Base-by-base conservation (phyloP, 768 basidiomycete genomes). In the Lactarius tabidus region DNA sequence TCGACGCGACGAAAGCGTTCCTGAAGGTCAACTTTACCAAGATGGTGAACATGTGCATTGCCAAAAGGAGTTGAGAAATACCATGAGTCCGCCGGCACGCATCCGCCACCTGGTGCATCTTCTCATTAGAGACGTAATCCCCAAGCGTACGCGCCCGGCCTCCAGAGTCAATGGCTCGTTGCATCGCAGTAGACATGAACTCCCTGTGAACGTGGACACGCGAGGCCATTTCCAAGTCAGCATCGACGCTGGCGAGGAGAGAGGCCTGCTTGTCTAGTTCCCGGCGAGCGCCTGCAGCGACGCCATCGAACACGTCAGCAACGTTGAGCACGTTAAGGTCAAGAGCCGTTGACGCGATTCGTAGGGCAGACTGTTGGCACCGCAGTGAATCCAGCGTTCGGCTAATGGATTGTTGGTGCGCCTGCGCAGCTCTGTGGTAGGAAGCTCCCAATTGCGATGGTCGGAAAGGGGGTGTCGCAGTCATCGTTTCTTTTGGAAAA, bases 71-170 rank as follows among this genome's bases (percentile, higher is more conserved):
- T 41, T 69, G 41, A 18, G 53, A 71, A 83, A 45, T 64, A 89
- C 90, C 84, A 78, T 93, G 88, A 29, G 87, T 85, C 56, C 81
- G 80, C 18, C 77, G 72, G 76, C 90, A 92, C 4, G 82, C 84
- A 18, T 88, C 88, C 3, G 85, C 89, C 1, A 94, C 91, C 72
- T 89, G 83, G 70, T 79, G 82, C 91, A 94, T 94, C 77, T 87
- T 91, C 57, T 79, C 83, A 68, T 80, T 82, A 18, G 88, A 88
- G 29, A 94, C 90, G 74, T 93, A 94, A 72, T 91, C 90, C 14
- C 87, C 90, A 45, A 94, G 74, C 14, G 87, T 89, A 53, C 91
- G 80, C 17, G 82, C 82, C 61, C 79, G 82, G 62, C 86, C 86
- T 3, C 90, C 91, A 0, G 82, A 79, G 64, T 91, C 89, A 52